These are phyloP conservation scores for Macroventuria anomochaeta DNA, from an alignment of 2,329 filamentous ascomycete species.

Conservation along the genomic window DNA sequence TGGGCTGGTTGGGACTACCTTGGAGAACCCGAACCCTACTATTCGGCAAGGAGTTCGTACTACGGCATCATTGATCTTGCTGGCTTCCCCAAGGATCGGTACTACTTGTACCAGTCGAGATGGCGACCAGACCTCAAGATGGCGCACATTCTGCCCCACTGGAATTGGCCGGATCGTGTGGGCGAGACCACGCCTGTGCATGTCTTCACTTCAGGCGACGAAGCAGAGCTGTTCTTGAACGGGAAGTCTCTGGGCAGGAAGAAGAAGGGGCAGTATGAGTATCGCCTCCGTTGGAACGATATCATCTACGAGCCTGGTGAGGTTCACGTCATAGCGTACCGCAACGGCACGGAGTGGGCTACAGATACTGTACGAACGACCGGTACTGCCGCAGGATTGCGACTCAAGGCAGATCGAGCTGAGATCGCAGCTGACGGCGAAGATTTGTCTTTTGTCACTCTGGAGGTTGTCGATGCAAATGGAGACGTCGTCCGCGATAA, in stretches of 20 bases:
- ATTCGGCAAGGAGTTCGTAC: conserved; percentile 59
- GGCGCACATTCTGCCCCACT: conserved; percentile 64
- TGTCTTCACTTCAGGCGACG: conserved; percentile 60
- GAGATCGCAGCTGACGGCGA: conserved; percentile 51
- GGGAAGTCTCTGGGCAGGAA: conserved; percentile 54
- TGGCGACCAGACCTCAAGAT: conserved; percentile 58
- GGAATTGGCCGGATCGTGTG: conserved; percentile 60
- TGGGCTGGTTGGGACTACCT: conserved; percentile 51
- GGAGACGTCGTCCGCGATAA: conserved; percentile 56
- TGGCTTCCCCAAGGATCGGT: conserved; percentile 64
- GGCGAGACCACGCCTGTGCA: conserved; percentile 61
- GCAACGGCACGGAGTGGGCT: conserved; percentile 57
- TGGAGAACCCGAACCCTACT: conserved; percentile 59
- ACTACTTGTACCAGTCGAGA: conserved; percentile 61
- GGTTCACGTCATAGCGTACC: conserved; percentile 57
- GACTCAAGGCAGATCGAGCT: conserved; percentile 52
- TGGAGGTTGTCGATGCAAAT: conserved; percentile 54
- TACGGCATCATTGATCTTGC: conserved; percentile 65
- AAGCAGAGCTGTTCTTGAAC: conserved; percentile 63
- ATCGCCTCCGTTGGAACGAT: conserved; percentile 62
- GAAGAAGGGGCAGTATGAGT: conserved; percentile 47
- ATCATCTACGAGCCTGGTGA: conserved; percentile 58
- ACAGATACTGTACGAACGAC: conserved; percentile 51
- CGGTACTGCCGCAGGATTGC: conserved; percentile 50
- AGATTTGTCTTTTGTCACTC: conserved; percentile 58